Percentiles rank a stretch among this genome's conserved stretches.
Evolutionary conservation across 208 protist species (phyloP).

Genomic region (Crithidia bombi): DNA sequence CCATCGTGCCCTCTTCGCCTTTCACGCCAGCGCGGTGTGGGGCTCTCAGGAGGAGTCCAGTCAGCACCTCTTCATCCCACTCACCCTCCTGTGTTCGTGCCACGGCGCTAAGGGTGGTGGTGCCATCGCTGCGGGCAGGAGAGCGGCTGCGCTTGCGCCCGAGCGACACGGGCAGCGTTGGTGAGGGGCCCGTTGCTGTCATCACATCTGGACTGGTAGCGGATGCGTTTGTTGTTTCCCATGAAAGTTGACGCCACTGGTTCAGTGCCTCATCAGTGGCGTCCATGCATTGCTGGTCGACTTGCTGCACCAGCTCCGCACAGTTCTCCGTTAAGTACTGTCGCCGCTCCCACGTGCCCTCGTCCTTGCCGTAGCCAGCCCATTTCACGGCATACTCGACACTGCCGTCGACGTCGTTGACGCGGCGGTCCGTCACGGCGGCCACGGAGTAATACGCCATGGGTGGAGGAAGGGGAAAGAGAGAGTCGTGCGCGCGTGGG

Average conservation of each 20-base stretch:
- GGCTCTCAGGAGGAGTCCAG: conserved; percentile 15
- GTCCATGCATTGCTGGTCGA: conserved; percentile 57
- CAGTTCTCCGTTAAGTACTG: conserved; percentile 43
- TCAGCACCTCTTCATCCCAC: conserved; percentile 15
- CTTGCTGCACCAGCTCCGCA: conserved; percentile 37
- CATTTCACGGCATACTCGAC: conserved; percentile 73
- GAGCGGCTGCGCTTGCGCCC: conserved; percentile 30
- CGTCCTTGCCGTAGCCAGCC: conserved; percentile 32
- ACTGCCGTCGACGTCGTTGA: conserved; percentile 49
- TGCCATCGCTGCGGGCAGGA: neutral
- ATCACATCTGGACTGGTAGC: no score
- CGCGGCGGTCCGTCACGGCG: conserved; percentile 45
- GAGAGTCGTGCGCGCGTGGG: no score
- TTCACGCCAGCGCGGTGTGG: neutral
- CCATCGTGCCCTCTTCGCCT: neutral
- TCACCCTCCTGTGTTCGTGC: neutral
- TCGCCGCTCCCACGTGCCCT: conserved; percentile 69
- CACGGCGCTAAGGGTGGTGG: no score
- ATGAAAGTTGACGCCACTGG: conserved; percentile 33
- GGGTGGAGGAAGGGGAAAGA: no score
- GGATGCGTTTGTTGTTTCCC: neutral
- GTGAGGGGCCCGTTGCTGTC: neutral
- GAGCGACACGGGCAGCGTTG: conserved; percentile 10
- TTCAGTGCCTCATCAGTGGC: conserved; percentile 32
- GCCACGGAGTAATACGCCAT: conserved; percentile 55